These are phyloP conservation scores for Tephrocybe sp. DNA, from an alignment of 768 basidiomycete genomes.

Conservation along the genomic window DNA sequence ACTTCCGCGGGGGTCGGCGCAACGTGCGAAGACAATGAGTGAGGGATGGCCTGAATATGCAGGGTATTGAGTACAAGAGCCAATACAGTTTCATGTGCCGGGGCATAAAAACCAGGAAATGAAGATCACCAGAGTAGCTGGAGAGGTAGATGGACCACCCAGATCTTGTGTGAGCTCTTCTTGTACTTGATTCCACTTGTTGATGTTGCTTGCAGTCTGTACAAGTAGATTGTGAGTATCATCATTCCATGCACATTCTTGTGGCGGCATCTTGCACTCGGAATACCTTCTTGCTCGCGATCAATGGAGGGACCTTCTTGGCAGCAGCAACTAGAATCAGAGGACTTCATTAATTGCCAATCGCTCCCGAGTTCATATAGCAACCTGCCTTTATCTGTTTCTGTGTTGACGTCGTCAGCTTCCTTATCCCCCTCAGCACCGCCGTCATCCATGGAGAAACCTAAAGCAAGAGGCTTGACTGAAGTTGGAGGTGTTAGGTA, in stretches of 20 bases:
- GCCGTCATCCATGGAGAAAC: slow-evolving; percentile 69
- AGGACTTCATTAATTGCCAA: neutral
- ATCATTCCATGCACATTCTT: neutral
- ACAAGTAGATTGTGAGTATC: slow-evolving; percentile 12
- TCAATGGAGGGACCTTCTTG: slow-evolving; percentile 78
- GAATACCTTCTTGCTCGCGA: slow-evolving; percentile 80
- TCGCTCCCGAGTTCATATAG: neutral
- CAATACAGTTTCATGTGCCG: slow-evolving; percentile 18
- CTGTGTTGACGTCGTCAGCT: slow-evolving; percentile 38
- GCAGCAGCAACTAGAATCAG: slow-evolving; percentile 32
- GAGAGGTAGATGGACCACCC: slow-evolving; percentile 18
- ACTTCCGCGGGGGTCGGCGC: slow-evolving; percentile 36
- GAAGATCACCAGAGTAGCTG: slow-evolving; percentile 32
- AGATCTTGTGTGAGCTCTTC: slow-evolving; percentile 67
- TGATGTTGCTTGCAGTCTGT: slow-evolving; percentile 87
- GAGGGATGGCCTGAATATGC: slow-evolving; percentile 24
- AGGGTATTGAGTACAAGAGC: slow-evolving; percentile 25
- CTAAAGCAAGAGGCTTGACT: slow-evolving; percentile 45
- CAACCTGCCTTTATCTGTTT: slow-evolving; percentile 51
- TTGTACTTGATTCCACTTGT: slow-evolving; percentile 96
- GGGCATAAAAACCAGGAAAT: slow-evolving; percentile 24
- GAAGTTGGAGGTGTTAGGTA: slow-evolving; percentile 14
- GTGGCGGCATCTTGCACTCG: neutral
- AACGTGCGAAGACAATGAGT: slow-evolving; percentile 17
- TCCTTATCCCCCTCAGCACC: slow-evolving; percentile 37